phyloP scores from a whole-genome alignment of 768 basidiomycete species.

The Boletus rubropictus region DNA sequence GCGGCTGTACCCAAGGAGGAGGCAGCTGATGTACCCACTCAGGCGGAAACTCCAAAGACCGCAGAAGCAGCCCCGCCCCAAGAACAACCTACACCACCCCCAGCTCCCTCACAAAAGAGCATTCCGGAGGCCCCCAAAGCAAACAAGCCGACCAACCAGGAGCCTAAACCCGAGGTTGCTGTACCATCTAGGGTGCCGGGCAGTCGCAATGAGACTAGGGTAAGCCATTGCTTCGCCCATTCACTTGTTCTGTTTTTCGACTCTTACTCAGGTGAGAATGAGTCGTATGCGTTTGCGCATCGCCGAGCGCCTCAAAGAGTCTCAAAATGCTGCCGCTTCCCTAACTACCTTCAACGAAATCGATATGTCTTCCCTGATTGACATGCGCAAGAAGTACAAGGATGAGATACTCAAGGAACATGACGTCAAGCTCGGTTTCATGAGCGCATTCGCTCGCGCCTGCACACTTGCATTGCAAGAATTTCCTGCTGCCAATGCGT shows the following conservation, averaged over 20 bases:
- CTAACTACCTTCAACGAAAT: slow-evolving; percentile 99
- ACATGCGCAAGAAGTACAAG: slow-evolving; percentile 92
- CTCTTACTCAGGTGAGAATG: slow-evolving; percentile 78
- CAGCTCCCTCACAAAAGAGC: slow-evolving; percentile 34
- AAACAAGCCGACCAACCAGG: slow-evolving; percentile 35
- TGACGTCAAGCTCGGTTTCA: slow-evolving; percentile 96
- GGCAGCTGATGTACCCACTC: slow-evolving; percentile 22
- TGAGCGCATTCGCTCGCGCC: slow-evolving; percentile 94
- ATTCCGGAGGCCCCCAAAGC: slow-evolving; percentile 28
- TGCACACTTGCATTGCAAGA: slow-evolving; percentile 79
- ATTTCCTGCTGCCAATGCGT: slow-evolving; percentile 90
- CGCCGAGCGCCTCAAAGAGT: slow-evolving; percentile 95
- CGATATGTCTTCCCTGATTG: slow-evolving; percentile 95
- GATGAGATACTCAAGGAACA: slow-evolving; percentile 84
- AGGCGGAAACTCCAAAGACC: slow-evolving; percentile 26
- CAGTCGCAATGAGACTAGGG: slow-evolving; percentile 82
- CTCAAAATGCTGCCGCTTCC: slow-evolving; percentile 94
- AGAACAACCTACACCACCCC: slow-evolving; percentile 43
- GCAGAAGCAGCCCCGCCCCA: slow-evolving; percentile 42
- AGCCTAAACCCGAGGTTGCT: slow-evolving; percentile 25
- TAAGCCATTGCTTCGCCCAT: slow-evolving; percentile 29
- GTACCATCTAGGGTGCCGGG: slow-evolving; percentile 37
- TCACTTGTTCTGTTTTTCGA: slow-evolving; percentile 1
- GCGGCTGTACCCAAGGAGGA: slow-evolving; percentile 29
- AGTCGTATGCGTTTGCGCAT: slow-evolving; percentile 97